Base-by-base conservation (phyloP, 1,284 basidiomycete genomes). In the Naganishia liquefaciens region DNA sequence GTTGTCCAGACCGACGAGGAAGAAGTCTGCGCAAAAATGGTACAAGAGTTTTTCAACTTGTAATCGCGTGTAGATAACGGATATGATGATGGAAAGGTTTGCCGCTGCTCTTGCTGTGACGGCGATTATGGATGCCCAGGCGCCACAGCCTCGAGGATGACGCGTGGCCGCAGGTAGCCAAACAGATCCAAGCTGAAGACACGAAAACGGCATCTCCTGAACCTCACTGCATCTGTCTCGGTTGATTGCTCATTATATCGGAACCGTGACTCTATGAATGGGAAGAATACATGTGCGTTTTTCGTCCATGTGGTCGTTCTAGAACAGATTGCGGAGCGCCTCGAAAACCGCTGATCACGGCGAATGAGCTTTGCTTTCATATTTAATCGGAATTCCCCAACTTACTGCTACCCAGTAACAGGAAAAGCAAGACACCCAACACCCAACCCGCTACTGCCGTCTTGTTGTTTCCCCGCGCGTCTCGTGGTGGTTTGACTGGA, bases 1-100 rank as follows among this genome's bases (percentile, higher is more conserved):
- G 79, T 82, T 11, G 81, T 82, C 23, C 72, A 80, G 73, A 83
- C 82, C 63, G 81, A 82, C 68, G 82, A 83, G 71, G 82, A 83
- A 73, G 75, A 73, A 6, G 58, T 68, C 23, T 65, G 63, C 23
- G 67, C 67, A n/a, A 62, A 55, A 47, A 65, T 68, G 63, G 51
- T 58, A 19, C 53, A 49, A 43, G 63, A 68, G n/a, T 62, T 50
- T 28, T 49, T 62, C 23, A 58, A 58, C 3, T 21, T 62, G 40
- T 66, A 55, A 40, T 11, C 17, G n/a, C n/a, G n/a, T 54, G 5
- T 7, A 28, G n/a, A 11, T 39, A 13, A 42, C 37, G 37, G 53
- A 54, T 25, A 9, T n/a, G 17, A 15, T 9, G 7, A n/a, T 6
- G 44, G 9, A 46, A 6, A 10, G 44, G 19, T 46, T 6, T 46